Evolutionary conservation across 805 yeast species (phyloP).

Genomic region (Schwanniomyces pseudopolymorphus): DNA sequence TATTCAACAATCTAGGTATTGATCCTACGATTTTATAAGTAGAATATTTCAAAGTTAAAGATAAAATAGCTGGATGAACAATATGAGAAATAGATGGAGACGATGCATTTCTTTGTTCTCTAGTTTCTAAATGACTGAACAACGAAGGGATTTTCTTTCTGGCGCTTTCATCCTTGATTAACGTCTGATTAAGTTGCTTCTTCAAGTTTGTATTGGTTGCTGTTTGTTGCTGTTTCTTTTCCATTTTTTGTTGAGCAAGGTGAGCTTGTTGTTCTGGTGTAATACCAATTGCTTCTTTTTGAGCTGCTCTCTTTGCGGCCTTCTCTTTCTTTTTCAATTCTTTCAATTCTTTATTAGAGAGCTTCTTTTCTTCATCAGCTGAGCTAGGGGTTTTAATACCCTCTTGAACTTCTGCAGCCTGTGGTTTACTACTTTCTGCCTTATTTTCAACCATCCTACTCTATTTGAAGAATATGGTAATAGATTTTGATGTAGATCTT

Average conservation of each 20-base stretch:
- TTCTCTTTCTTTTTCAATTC: constrained; percentile 86
- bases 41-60: constrained; percentile 76
- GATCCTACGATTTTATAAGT: constrained; percentile 89
- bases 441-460: constrained; percentile 1
- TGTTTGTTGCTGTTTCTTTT: constrained; percentile 39
- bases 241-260: constrained; percentile 42
- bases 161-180: constrained; percentile 37
- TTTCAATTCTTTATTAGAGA: constrained; percentile 79
- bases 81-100: constrained; percentile 60
- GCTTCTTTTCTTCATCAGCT: constrained; percentile 8
- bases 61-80: constrained; percentile 82
- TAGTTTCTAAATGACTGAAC: constrained; percentile 77
- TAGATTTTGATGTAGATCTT: neutral
- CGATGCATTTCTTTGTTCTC: constrained; percentile 68
- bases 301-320: constrained; percentile 90
- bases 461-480: neutral
- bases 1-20: constrained; percentile 76
- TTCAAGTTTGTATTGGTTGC: constrained; percentile 52
- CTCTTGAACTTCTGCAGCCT: neutral
- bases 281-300: constrained; percentile 67
- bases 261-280: constrained; percentile 44
- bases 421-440: neutral
- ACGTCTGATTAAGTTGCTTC: constrained; percentile 53
- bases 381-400: neutral
- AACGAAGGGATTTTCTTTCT: constrained; percentile 57